phyloP scores from a whole-genome alignment of 306 rosid genomes.

The Hippophae rhamnoides region DNA sequence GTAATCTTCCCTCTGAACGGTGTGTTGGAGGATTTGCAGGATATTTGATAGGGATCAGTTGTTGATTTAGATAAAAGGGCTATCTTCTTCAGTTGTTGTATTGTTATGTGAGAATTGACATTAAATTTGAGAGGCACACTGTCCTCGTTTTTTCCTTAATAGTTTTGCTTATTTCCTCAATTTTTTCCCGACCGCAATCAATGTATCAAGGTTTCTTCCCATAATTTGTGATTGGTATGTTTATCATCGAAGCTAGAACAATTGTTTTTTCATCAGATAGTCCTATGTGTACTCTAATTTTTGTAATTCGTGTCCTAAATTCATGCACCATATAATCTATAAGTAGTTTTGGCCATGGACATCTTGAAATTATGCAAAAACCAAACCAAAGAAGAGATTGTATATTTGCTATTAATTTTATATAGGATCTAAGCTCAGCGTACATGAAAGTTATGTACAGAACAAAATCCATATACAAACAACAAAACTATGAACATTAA shows the following conservation, averaged over 20 bases:
- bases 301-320: too few relatives aligned
- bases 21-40: conserved; percentile 36
- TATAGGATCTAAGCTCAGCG: too few relatives aligned
- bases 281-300: too few relatives aligned
- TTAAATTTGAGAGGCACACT: conserved; percentile 45
- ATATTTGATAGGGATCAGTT: conserved; percentile 45
- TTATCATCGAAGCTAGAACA: too few relatives aligned
- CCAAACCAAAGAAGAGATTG: too few relatives aligned
- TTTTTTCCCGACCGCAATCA: conserved; percentile 33
- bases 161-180: conserved; percentile 38
- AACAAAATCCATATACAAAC: neutral
- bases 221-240: conserved; percentile 19
- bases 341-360: too few relatives aligned
- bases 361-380: too few relatives aligned
- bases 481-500: neutral
- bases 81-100: conserved; percentile 43
- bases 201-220: conserved; percentile 34
- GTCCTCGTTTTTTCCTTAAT: conserved; percentile 17
- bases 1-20: conserved; percentile 41
- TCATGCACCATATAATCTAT: too few relatives aligned
- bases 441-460: too few relatives aligned
- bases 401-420: too few relatives aligned
- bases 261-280: too few relatives aligned
- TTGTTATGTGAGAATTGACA: conserved; percentile 34
- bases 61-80: conserved; percentile 30